Conservation (phyloP, 1,139 yeast species). For the Hansenula sp. region DNA sequence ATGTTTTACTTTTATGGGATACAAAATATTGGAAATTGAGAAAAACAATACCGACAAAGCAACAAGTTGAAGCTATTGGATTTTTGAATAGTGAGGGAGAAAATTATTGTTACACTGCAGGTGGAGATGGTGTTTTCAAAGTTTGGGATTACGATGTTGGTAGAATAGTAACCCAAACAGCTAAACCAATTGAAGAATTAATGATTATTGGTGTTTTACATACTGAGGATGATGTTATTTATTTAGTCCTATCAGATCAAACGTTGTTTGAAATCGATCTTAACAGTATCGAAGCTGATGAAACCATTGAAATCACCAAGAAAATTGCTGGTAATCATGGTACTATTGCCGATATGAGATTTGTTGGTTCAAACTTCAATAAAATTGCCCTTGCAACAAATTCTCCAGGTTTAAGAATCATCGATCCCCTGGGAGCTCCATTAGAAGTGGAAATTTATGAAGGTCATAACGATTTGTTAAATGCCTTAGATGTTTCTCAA, state of each 20-base stretch:
- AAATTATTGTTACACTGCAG: slow-evolving; percentile 77
- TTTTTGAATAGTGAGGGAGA: slow-evolving; percentile 61
- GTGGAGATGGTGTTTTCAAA: slow-evolving; percentile 65
- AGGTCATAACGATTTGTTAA: slow-evolving; percentile 84
- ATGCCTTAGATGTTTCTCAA: slow-evolving; percentile 68
- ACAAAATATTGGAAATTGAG: slow-evolving; percentile 50
- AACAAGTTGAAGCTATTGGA: slow-evolving; percentile 80
- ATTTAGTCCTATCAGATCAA: slow-evolving; percentile 74
- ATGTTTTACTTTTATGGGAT: slow-evolving; percentile 57
- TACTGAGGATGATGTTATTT: slow-evolving; percentile 27
- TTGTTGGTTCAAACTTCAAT: slow-evolving; percentile 60
- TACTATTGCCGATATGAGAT: slow-evolving; percentile 83
- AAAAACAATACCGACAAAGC: slow-evolving; percentile 68
- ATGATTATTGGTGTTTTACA: slow-evolving; percentile 57
- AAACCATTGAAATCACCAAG: slow-evolving; percentile 40
- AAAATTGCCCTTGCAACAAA: slow-evolving; percentile 84
- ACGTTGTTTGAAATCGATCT: slow-evolving; percentile 58
- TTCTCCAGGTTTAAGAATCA: slow-evolving; percentile 82
- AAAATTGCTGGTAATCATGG: slow-evolving; percentile 93
- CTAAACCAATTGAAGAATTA: slow-evolving; percentile 63
- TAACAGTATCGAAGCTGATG: slow-evolving; percentile 23
- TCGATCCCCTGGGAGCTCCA: slow-evolving; percentile 49
- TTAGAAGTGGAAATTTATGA: slow-evolving; percentile 62
- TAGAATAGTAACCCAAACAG: slow-evolving; percentile 66
- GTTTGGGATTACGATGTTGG: slow-evolving; percentile 50